These are phyloP conservation scores for Phylloporus sp. DNA, from an alignment of 768 basidiomycete genomes.

Conservation along the genomic window DNA sequence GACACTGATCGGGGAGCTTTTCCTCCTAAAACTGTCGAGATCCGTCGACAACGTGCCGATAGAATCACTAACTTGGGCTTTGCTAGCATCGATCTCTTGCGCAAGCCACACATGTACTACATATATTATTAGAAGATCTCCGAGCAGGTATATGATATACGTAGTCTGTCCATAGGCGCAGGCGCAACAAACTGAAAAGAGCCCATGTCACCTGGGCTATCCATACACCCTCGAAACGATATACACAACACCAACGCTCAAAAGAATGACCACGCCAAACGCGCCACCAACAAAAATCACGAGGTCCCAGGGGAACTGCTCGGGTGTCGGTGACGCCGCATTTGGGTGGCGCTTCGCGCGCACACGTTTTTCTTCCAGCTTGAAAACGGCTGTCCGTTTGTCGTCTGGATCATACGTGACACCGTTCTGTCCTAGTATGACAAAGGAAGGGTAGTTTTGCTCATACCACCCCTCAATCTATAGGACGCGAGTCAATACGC, in stretches of 20 bases:
- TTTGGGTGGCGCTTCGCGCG: slow-evolving; percentile 22
- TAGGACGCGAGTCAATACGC: slow-evolving; percentile 7
- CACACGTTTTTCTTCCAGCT: slow-evolving; percentile 42
- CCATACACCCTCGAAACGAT: slow-evolving; percentile 21
- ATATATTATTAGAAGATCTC: not conserved
- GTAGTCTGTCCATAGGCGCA: not conserved
- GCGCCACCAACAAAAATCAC: slow-evolving; percentile 26
- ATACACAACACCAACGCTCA: slow-evolving; percentile 25
- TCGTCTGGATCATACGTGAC: slow-evolving; percentile 47
- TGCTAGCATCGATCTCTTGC: no score
- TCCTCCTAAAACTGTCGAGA: no score
- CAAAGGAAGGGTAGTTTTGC: slow-evolving; percentile 90
- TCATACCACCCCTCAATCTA: slow-evolving; percentile 95
- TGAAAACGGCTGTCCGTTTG: slow-evolving; percentile 51
- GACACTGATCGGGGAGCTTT: no score
- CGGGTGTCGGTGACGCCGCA: slow-evolving; percentile 1
- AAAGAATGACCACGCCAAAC: slow-evolving; percentile 24
- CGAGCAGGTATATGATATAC: not conserved
- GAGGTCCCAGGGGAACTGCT: slow-evolving; percentile 30
- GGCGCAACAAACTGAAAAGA: not conserved
- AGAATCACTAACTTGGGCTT: no score
- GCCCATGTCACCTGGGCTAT: not conserved
- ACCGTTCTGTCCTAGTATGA: slow-evolving; percentile 33
- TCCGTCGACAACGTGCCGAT: no score
- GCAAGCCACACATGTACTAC: not conserved